phyloP scores from a whole-genome alignment of 768 basidiomycete species.

The Gyrodon lividus region DNA sequence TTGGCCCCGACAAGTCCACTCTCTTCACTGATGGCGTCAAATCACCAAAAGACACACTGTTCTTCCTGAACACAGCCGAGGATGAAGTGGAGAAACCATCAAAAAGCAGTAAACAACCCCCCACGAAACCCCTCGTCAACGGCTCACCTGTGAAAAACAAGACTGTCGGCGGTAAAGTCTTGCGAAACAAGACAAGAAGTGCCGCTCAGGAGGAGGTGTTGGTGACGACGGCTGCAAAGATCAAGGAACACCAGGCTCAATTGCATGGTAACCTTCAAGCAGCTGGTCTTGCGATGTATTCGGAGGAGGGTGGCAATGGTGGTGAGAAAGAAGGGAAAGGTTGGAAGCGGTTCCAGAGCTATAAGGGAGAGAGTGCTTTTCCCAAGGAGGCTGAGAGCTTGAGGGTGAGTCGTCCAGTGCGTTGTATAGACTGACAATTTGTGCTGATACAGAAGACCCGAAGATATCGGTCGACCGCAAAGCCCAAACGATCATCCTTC shows the following conservation, averaged over 20 bases:
- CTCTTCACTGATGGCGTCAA: constrained; percentile 85
- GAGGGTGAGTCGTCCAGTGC: constrained; percentile 51
- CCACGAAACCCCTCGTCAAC: constrained; percentile 53
- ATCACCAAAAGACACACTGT: constrained; percentile 81
- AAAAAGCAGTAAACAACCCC: constrained; percentile 53
- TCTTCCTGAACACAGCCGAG: constrained; percentile 70
- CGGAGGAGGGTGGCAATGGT: constrained; percentile 73
- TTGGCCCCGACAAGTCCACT: constrained; percentile 62
- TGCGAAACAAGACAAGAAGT: constrained; percentile 88
- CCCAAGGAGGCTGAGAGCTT: constrained; percentile 81
- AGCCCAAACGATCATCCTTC: constrained; percentile 84
- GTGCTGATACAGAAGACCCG: constrained; percentile 3
- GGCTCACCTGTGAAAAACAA: constrained; percentile 70
- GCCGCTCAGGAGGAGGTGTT: constrained; percentile 84
- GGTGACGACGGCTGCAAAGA: constrained; percentile 70
- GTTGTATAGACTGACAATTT: constrained; percentile 4
- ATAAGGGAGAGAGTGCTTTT: constrained; percentile 89
- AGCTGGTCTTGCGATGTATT: constrained; percentile 80
- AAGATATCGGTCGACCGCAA: constrained; percentile 93
- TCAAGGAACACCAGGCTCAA: constrained; percentile 86
- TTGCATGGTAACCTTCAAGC: constrained; percentile 74
- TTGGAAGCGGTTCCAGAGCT: constrained; percentile 96
- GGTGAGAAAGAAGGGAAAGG: constrained; percentile 86
- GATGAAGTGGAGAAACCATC: constrained; percentile 53
- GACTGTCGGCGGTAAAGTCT: constrained; percentile 78